These are phyloP conservation scores for Chaetomium globosum DNA, from an alignment of 2,329 filamentous ascomycete genomes.

Conservation along the genomic window DNA sequence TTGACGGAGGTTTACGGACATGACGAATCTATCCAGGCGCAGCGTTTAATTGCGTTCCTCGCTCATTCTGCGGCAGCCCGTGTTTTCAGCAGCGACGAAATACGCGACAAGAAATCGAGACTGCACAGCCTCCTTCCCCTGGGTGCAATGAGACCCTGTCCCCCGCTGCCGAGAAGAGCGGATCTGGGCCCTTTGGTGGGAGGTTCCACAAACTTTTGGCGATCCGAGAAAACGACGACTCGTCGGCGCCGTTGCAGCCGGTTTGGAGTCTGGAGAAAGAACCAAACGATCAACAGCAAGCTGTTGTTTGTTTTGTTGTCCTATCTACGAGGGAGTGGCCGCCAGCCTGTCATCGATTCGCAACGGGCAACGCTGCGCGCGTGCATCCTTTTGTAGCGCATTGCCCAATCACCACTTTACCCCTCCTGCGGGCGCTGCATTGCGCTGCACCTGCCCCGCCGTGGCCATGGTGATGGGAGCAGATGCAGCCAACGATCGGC, in stretches of 20 bases:
- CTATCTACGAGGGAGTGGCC: background rate
- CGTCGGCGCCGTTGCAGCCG: background rate
- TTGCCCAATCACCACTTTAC: constrained; percentile 9
- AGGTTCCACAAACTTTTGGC: constrained; percentile 5
- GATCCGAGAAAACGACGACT: background rate
- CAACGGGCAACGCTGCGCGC: constrained; percentile 14
- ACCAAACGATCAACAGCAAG: background rate
- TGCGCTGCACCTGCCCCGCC: background rate
- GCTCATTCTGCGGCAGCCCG: constrained; percentile 7
- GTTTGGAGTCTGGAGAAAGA: constrained; percentile 15
- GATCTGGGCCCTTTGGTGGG: background rate
- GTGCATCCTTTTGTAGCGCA: background rate
- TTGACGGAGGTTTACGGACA: background rate
- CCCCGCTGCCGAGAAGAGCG: constrained; percentile 1
- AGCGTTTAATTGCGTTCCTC: background rate
- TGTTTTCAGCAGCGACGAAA: background rate
- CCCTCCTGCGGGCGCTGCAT: background rate
- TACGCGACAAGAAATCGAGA: constrained; percentile 10
- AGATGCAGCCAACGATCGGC: constrained; percentile 12
- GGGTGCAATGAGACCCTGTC: constrained; percentile 14
- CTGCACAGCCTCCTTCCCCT: constrained; percentile 25
- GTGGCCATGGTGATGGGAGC: constrained; percentile 5
- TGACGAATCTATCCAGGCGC: background rate
- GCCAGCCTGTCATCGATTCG: background rate
- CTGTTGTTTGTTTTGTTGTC: constrained; percentile 6